Conservation (phyloP, 2,329 filamentous ascomycete species). For the Diplodia sapinea region DNA sequence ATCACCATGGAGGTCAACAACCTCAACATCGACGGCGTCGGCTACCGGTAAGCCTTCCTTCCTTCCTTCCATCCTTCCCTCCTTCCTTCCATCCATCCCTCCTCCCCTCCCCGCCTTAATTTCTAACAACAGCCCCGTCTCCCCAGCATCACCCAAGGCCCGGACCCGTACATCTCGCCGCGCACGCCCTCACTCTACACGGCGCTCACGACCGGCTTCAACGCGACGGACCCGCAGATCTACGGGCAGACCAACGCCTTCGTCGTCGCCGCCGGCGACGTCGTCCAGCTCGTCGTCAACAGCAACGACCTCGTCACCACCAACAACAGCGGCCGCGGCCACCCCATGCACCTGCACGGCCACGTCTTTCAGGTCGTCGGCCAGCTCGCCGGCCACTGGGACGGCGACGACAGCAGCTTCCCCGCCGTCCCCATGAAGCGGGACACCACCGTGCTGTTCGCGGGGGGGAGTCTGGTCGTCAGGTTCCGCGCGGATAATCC, state of each 20-base stretch:
- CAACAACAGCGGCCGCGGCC: constrained; percentile 33
- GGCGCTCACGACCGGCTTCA: constrained; percentile 62
- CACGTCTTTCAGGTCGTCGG: constrained; percentile 70
- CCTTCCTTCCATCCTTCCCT: no score
- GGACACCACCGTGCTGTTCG: constrained; percentile 68
- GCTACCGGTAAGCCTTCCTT: constrained; percentile 29
- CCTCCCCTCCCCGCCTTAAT: neutral
- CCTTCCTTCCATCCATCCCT: no score
- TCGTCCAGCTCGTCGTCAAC: constrained; percentile 35
- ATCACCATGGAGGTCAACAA: constrained; percentile 47
- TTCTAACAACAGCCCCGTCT: no score
- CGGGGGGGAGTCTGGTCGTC: constrained; percentile 70
- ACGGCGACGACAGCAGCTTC: constrained; percentile 55
- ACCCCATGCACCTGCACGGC: constrained; percentile 58
- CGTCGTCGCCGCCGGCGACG: constrained; percentile 41
- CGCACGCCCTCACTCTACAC: constrained; percentile 75
- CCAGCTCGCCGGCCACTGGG: constrained; percentile 51
- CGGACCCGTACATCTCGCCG: constrained; percentile 68
- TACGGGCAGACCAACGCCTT: constrained; percentile 61
- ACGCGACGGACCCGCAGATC: constrained; percentile 62
- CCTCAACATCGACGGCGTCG: constrained; percentile 48
- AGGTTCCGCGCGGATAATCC: constrained; percentile 64
- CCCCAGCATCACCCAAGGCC: constrained; percentile 52
- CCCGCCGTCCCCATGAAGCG: constrained; percentile 67
- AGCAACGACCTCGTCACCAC: constrained; percentile 35